phyloP scores from a whole-genome alignment of 2,329 filamentous ascomycete genomes.

The Chalara sp. region DNA sequence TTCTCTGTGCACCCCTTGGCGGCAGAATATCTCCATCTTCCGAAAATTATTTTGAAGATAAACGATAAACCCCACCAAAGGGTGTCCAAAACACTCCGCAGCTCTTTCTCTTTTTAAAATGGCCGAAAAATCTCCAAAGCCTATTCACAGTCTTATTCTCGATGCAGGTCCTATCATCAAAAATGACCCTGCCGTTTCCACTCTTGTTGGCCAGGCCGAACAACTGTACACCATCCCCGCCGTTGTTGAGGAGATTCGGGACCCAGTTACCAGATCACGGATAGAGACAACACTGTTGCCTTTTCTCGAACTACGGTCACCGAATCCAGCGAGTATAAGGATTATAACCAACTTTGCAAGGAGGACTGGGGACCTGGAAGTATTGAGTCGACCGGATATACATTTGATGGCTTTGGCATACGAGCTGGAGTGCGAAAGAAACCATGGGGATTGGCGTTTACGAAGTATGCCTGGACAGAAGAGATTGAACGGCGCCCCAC shows the following conservation, averaged over 20 bases:
- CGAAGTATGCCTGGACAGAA: conserved; percentile 75
- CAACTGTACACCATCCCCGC: conserved; percentile 76
- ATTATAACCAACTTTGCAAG: conserved; percentile 79
- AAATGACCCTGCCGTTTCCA: conserved; percentile 80
- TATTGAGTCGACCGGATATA: conserved; percentile 83
- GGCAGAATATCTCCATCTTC: neutral
- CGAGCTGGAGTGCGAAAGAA: conserved; percentile 87
- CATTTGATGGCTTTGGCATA: conserved; percentile 86
- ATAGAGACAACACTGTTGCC: conserved; percentile 81
- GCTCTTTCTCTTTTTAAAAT: conserved; percentile 14
- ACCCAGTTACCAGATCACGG: conserved; percentile 71
- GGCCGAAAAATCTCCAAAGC: conserved; percentile 41
- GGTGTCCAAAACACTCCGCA: neutral
- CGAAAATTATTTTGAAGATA: neutral
- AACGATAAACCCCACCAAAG: neutral
- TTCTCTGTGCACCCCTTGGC: neutral
- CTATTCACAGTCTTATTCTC: conserved; percentile 76
- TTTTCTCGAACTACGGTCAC: conserved; percentile 72
- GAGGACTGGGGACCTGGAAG: conserved; percentile 81
- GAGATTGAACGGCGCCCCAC: conserved; percentile 60
- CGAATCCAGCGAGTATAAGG: conserved; percentile 69
- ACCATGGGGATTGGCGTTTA: conserved; percentile 83
- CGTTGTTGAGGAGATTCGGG: conserved; percentile 81
- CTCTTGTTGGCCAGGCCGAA: conserved; percentile 71
- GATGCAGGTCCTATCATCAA: conserved; percentile 92